Evolutionary conservation across 768 basidiomycete species (phyloP), one percentile per base, ranked within the genome.

Genomic region (Tephrocybe sp.): DNA sequence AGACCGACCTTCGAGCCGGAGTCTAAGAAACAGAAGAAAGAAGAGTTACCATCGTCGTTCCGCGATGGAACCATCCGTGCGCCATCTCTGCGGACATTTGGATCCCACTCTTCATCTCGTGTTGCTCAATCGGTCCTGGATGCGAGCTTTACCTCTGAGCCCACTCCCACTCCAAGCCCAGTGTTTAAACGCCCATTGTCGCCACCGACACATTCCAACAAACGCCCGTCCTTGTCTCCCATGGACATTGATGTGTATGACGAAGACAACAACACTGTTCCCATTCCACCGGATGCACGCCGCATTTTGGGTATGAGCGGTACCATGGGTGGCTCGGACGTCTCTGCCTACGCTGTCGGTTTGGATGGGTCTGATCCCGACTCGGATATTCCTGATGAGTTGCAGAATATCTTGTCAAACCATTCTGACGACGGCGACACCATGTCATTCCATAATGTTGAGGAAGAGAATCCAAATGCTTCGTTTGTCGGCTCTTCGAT

Each of bases 341-440:
- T 72, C 3, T 77, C 77, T 20, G 69, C 60, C 23, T 77, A 76
- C 44, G 66, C 65, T 1, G 75, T 73, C 14, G 76, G 74, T 17
- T 57, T 77, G 7, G 78, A 85, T 32, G 73, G 69, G 2, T 79
- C 79, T 8, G 85, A 89, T 59, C 85, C 80, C 0, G 84, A 90
- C 63, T 87, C 84, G 1, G 88, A 93, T 58, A 87, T 91, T n/a
- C 88, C 90, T 1, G 80, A 87, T 36, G 90, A 92, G 65, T 64
- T 92, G 49, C 82, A 84, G 55, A 72, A 73, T 20, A 82, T 92
- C 41, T 65, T 92, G 21, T 73, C 70, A 4, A 62, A 62, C 18
- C 64, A 70, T 44, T 63, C 62, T 61, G 70, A 64, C 59, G 74
- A 46, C 55, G 74, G 50, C 30, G 77, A 81, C 37, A 78, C 74